phyloP scores from a whole-genome alignment of 2,329 filamentous ascomycete genomes.

The Aspergillus sclerotialis region DNA sequence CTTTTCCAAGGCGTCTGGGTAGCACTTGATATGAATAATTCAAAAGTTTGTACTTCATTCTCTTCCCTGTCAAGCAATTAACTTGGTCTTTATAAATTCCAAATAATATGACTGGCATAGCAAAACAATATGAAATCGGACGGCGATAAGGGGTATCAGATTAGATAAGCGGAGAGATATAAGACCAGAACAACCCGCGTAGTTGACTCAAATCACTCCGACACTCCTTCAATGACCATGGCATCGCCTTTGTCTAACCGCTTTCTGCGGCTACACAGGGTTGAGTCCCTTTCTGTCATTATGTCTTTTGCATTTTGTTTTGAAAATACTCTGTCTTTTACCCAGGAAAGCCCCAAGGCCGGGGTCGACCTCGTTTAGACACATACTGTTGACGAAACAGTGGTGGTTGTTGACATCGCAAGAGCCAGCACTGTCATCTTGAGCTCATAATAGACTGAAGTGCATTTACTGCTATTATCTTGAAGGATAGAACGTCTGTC shows the following conservation, averaged over 20 bases:
- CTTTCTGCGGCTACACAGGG: slow-evolving; percentile 11
- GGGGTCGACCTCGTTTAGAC: slow-evolving; percentile 25
- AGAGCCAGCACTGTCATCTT: slow-evolving; percentile 8
- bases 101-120: too few species aligned
- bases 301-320: slow-evolving; percentile 4
- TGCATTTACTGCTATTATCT: too few species aligned
- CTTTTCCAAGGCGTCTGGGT: slow-evolving; percentile 28
- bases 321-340: slow-evolving; percentile 3
- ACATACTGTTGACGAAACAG: slow-evolving; percentile 10
- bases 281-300: neutral
- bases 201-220: slow-evolving; percentile 1
- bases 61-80: neutral
- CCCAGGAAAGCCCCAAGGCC: slow-evolving; percentile 22
- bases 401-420: slow-evolving; percentile 13
- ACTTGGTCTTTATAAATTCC: too few species aligned
- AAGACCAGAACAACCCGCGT: slow-evolving; percentile 3
- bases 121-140: too few species aligned
- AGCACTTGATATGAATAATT: slow-evolving; percentile 5
- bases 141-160: slow-evolving; percentile 3
- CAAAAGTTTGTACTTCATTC: slow-evolving; percentile 2
- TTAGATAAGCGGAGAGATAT: slow-evolving; percentile 16
- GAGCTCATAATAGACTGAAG: neutral
- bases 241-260: slow-evolving; percentile 11
- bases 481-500: too few species aligned
- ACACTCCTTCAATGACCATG: slow-evolving; percentile 15